Percentiles rank a stretch among this genome's conserved stretches.
These are phyloP conservation scores for Collybia mongolica DNA, from an alignment of 768 basidiomycete species.

Conservation along the genomic window DNA sequence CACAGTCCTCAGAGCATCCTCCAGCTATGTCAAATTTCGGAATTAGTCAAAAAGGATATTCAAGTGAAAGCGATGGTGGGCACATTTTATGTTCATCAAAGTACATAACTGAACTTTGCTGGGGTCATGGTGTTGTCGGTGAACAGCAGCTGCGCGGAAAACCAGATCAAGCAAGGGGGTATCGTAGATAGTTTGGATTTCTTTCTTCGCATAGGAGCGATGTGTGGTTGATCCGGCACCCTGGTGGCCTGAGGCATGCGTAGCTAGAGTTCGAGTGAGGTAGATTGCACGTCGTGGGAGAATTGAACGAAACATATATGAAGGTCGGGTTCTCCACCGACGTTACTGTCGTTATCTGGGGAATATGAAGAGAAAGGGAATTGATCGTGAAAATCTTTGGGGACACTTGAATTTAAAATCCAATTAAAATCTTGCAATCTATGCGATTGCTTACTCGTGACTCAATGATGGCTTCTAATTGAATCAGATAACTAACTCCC, in stretches of 20 bases:
- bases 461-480: no score
- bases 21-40: constrained; percentile 55
- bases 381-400: no score
- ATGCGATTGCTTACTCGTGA: no score
- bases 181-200: constrained; percentile 87
- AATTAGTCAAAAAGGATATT: constrained; percentile 9
- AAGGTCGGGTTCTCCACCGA: not conserved
- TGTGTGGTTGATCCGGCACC: constrained; percentile 34
- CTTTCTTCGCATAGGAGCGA: constrained; percentile 71
- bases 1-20: constrained; percentile 95
- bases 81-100: constrained; percentile 98
- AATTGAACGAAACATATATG: constrained; percentile 38
- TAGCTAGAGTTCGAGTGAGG: constrained; percentile 57
- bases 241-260: constrained; percentile 41
- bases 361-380: not conserved
- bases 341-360: not conserved
- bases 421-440: no score
- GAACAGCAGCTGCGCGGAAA: constrained; percentile 81
- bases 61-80: constrained; percentile 28
- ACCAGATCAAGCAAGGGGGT: constrained; percentile 85
- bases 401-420: no score
- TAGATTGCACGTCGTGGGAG: constrained; percentile 22
- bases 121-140: constrained; percentile 85
- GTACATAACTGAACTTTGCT: constrained; percentile 94
- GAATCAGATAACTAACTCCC: no score